Base-by-base conservation (phyloP, 2,329 filamentous ascomycete genomes). In the Diatrype stigma region DNA sequence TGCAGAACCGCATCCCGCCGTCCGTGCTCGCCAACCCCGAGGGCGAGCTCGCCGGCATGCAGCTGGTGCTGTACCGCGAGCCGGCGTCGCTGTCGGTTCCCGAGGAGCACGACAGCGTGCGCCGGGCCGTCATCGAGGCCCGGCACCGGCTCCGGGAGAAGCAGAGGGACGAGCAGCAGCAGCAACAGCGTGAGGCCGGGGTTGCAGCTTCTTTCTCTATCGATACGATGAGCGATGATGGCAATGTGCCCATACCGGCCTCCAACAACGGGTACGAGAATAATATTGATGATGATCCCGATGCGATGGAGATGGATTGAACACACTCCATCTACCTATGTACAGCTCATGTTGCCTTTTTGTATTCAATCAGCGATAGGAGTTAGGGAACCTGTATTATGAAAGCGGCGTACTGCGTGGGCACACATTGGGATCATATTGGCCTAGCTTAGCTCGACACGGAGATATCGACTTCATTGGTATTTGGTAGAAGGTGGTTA, bases 61-160 rank as follows among this genome's bases (percentile, higher is more conserved):
- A 94, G 80, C 67, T 97, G 55, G 87, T 99, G 16, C 80, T 97
- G 35, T 97, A 97, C 70, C 81, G 78, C 55, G 84, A 94, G 46
- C 91, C 92, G 6, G 78, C 79, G 45, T 91, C 89, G 16, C 69
- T 96, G 57, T 86, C 83, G 0, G 80, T 96, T 19, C 84, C 90
- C 1, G 79, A 84, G 65, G 85, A 89, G 57, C 79, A 86, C 28
- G 87, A 93, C 66, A 86, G 81, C 55, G 89, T 96, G 55, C 80
- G 90, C 53, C 90, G 86, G 68, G 90, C 90, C 8, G 91, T 96
- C 57, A 75, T 93, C 48, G 92, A 96, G 67, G 83, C 89, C 2
- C 80, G 90, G 48, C 81, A 80, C 45, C 79, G 90, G 49, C 77
- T 83, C 32, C 75, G 88, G 48, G 82, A 88, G 58, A 72, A 66